phyloP scores from a whole-genome alignment of 2,329 filamentous ascomycete species.

The Fragosphaeria purpurea region DNA sequence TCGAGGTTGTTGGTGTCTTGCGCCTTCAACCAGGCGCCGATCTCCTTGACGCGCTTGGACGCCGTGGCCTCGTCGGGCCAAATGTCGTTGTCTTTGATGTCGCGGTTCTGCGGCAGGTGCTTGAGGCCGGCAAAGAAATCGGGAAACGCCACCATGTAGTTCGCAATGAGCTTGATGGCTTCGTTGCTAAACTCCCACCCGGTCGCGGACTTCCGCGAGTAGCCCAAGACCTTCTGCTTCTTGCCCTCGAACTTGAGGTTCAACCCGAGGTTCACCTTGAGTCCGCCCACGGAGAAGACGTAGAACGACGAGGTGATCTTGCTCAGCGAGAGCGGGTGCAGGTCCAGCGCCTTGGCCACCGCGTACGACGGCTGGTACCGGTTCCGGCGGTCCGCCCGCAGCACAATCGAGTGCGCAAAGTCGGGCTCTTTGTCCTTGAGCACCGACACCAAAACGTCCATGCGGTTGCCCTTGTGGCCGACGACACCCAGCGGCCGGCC shows the following conservation, averaged over 20 bases:
- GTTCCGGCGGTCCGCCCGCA: constrained; percentile 56
- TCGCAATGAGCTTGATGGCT: constrained; percentile 67
- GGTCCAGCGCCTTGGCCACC: constrained; percentile 70
- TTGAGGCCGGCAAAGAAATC: constrained; percentile 90
- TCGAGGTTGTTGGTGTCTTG: constrained; percentile 89
- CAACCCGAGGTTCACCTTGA: constrained; percentile 80
- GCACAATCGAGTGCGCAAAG: constrained; percentile 68
- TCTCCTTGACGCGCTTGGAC: constrained; percentile 78
- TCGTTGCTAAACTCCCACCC: constrained; percentile 95
- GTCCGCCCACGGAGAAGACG: constrained; percentile 58
- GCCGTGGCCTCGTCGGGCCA: constrained; percentile 66
- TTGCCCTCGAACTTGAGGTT: constrained; percentile 96
- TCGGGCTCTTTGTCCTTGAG: constrained; percentile 66
- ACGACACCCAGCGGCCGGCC: constrained; percentile 80
- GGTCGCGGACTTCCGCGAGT: constrained; percentile 72
- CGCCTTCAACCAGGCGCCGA: constrained; percentile 84
- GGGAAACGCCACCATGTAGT: constrained; percentile 91
- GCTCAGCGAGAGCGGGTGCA: constrained; percentile 82
- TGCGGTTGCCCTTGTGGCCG: constrained; percentile 60
- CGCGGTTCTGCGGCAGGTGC: constrained; percentile 73
- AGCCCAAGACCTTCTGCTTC: constrained; percentile 91
- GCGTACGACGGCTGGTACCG: constrained; percentile 79
- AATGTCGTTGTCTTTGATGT: constrained; percentile 76
- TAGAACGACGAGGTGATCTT: constrained; percentile 95
- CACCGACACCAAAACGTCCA: constrained; percentile 67